A percentile compares a stretch with the other conserved stretches of the same genome.
Evolutionary conservation across 176 grass and related monocot species (phyloP).

Genomic region (barley (Hordeum vulgare)): DNA sequence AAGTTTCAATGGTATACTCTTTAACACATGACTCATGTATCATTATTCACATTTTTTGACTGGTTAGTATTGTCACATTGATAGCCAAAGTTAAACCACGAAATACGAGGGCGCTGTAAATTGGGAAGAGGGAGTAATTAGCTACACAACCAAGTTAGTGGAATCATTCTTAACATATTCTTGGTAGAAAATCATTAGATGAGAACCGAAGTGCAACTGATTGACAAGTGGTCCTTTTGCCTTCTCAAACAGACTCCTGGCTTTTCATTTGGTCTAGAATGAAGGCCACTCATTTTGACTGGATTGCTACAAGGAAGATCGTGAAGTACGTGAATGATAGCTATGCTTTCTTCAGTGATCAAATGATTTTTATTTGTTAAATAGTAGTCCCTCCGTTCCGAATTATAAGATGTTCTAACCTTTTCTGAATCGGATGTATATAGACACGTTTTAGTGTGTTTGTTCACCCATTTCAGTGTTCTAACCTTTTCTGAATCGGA

Average conservation of each 20-base stretch:
- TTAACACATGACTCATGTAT: neutral
- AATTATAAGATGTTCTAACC: no score
- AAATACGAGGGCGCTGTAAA: neutral
- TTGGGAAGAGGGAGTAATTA: neutral
- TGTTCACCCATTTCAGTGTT: no score
- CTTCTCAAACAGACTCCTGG: conserved; percentile 69
- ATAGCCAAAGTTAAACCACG: neutral
- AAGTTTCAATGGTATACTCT: neutral
- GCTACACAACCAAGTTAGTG: neutral
- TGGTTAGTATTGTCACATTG: neutral
- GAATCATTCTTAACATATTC: conserved; percentile 18
- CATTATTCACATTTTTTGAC: neutral
- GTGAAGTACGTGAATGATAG: conserved; percentile 38
- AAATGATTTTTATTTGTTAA: conserved; percentile 23
- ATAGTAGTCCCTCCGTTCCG: neutral
- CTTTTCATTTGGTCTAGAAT: conserved; percentile 80
- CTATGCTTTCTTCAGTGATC: conserved; percentile 24
- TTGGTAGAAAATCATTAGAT: conserved; percentile 25
- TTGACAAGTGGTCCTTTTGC: conserved; percentile 47
- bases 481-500: no score
- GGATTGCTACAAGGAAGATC: conserved; percentile 43
- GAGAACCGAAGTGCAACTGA: conserved; percentile 16
- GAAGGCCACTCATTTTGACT: conserved; percentile 36
- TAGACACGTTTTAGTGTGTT: no score
- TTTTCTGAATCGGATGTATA: no score